Percentiles rank a stretch among this genome's conserved stretches.
Evolutionary conservation across 2,329 filamentous ascomycete species (phyloP).

Genomic region (Colletotrichum eleusines): DNA sequence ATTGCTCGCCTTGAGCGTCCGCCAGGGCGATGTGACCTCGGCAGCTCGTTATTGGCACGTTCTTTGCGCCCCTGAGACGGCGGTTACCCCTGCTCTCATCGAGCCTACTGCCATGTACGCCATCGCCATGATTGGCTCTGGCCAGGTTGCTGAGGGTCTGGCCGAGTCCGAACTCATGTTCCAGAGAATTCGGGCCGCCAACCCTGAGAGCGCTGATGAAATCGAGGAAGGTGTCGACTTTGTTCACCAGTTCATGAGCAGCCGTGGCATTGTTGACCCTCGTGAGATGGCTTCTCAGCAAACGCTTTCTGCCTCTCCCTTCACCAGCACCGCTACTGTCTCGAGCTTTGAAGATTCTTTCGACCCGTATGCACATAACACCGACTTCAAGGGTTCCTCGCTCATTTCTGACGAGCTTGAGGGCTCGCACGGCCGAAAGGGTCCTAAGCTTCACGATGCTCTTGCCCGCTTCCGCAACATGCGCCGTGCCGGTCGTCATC

Average conservation of each 20-base stretch:
- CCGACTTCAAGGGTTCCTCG: slow-evolving; percentile 93
- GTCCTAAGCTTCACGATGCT: slow-evolving; percentile 82
- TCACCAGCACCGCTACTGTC: slow-evolving; percentile 66
- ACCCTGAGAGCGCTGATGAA: slow-evolving; percentile 76
- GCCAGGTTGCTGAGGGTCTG: slow-evolving; percentile 85
- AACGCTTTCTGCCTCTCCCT: slow-evolving; percentile 60
- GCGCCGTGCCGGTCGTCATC: slow-evolving; percentile 89
- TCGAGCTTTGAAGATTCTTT: slow-evolving; percentile 82
- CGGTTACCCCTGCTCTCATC: slow-evolving; percentile 75
- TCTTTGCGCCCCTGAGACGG: slow-evolving; percentile 72
- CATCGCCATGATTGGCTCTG: slow-evolving; percentile 86
- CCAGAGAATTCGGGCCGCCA: slow-evolving; percentile 76
- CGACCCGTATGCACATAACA: slow-evolving; percentile 90
- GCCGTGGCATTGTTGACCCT: slow-evolving; percentile 66
- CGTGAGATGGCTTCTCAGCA: slow-evolving; percentile 63
- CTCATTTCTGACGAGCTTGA: slow-evolving; percentile 92
- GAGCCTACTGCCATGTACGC: slow-evolving; percentile 93
- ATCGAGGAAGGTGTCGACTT: slow-evolving; percentile 89
- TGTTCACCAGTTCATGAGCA: slow-evolving; percentile 69
- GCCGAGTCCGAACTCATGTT: slow-evolving; percentile 88
- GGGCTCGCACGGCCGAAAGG: slow-evolving; percentile 78
- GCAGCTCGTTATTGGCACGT: slow-evolving; percentile 86
- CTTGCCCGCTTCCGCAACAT: slow-evolving; percentile 90
- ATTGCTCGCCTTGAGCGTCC: slow-evolving; percentile 87
- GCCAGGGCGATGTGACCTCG: slow-evolving; percentile 80